A percentile compares a stretch with the other conserved stretches of the same genome.
Conservation (phyloP, 2,329 filamentous ascomycete species). For the Leptographium radiaticola region DNA sequence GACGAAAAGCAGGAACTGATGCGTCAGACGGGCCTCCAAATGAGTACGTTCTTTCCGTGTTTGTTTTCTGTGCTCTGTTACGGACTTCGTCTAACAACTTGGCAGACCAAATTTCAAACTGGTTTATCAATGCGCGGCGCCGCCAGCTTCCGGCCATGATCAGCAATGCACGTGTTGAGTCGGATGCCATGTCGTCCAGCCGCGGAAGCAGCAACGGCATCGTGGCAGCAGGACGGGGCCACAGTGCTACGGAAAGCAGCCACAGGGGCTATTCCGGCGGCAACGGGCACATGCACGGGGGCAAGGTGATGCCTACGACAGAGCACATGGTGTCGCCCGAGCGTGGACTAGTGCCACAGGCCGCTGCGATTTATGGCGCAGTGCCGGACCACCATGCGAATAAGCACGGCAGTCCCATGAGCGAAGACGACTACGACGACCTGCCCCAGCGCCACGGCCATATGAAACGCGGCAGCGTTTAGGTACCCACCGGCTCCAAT, state of each 20-base stretch:
- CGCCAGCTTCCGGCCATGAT: conserved; percentile 50
- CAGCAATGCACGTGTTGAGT: conserved; percentile 39
- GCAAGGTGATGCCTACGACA: conserved; percentile 14
- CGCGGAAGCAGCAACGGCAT: conserved; percentile 17
- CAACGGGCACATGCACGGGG: conserved; percentile 20
- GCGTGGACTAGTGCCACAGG: background rate
- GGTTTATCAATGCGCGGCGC: conserved; percentile 67
- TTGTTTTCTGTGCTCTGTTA: conserved; percentile 2
- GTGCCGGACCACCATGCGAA: conserved; percentile 13
- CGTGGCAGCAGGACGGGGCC: conserved; percentile 5
- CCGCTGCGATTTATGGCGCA: conserved; percentile 16
- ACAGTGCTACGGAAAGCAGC: background rate
- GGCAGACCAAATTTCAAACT: conserved; percentile 62
- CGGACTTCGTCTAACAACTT: background rate
- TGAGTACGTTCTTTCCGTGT: conserved; percentile 44
- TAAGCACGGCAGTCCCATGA: conserved; percentile 24
- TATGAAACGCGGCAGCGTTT: conserved; percentile 34
- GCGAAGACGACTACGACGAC: conserved; percentile 34
- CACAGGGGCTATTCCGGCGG: background rate
- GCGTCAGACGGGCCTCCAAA: conserved; percentile 60
- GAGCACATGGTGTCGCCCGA: conserved; percentile 9
- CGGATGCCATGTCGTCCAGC: conserved; percentile 28
- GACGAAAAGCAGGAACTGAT: conserved; percentile 79
- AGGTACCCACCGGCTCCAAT: background rate
- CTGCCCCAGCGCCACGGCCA: conserved; percentile 20